phyloP scores from a whole-genome alignment of 2,329 filamentous ascomycete genomes.

The Neofusicoccum umdonicola region DNA sequence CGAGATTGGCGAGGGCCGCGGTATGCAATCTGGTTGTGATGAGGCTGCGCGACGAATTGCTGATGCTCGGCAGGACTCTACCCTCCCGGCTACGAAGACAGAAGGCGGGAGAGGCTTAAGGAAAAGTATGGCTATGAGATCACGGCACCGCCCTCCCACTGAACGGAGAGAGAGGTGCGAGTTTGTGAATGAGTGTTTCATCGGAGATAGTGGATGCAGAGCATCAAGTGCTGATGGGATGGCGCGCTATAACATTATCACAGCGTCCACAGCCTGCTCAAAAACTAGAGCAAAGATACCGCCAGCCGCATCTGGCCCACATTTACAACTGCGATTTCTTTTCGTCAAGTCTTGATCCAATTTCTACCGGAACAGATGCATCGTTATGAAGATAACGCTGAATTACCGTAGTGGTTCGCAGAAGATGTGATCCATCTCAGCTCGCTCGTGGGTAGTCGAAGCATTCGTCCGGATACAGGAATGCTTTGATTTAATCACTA shows the following conservation, averaged over 20 bases:
- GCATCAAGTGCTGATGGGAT: not conserved
- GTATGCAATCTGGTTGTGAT: constrained; percentile 47
- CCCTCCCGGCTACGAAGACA: constrained; percentile 78
- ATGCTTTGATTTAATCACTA: too few species aligned
- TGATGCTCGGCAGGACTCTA: constrained; percentile 62
- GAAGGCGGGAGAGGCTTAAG: constrained; percentile 76
- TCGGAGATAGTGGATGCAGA: not conserved
- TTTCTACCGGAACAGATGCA: too few species aligned
- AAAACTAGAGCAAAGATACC: constrained; percentile 7
- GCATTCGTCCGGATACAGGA: too few species aligned
- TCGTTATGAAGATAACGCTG: too few species aligned
- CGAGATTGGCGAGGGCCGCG: constrained; percentile 82
- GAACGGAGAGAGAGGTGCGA: not conserved
- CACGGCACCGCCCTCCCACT: constrained; percentile 21
- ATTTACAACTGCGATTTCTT: constrained; percentile 14
- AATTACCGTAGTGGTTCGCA: too few species aligned
- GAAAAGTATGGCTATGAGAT: constrained; percentile 87
- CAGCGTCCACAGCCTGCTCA: not conserved
- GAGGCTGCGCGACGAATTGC: not conserved
- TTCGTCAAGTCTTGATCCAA: not conserved
- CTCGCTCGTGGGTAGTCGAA: too few species aligned
- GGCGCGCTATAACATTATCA: not conserved
- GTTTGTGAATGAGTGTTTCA: not conserved
- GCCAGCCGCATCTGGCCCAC: constrained; percentile 2
- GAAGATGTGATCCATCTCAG: too few species aligned